Conservation (phyloP, 495 filamentous ascomycete genomes). For the Hypoxylon lienhwacheense region DNA sequence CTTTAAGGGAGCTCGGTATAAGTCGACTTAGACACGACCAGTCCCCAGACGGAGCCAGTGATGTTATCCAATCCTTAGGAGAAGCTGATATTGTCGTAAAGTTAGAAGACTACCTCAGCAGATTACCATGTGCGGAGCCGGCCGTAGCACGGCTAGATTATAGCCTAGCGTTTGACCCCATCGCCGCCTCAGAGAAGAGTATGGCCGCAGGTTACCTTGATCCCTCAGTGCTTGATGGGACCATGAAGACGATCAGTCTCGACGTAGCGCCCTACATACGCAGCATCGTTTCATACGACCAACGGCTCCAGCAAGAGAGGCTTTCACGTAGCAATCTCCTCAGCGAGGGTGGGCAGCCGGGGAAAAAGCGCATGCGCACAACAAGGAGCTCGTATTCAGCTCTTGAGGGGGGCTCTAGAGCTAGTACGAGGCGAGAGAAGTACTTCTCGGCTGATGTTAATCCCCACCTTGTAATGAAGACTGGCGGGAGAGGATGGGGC, state of each 20-base stretch:
- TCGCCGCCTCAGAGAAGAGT: slow-evolving; percentile 50
- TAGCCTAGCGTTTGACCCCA: slow-evolving; percentile 59
- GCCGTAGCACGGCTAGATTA: slow-evolving; percentile 47
- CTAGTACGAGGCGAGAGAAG: slow-evolving; percentile 69
- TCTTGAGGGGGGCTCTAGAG: slow-evolving; percentile 75
- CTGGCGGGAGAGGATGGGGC: slow-evolving; percentile 68
- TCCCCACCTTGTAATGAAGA: slow-evolving; percentile 62
- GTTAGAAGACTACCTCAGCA: slow-evolving; percentile 37
- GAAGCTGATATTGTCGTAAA: slow-evolving; percentile 35
- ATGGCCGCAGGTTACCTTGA: slow-evolving; percentile 45
- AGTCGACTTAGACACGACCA: slow-evolving; percentile 27
- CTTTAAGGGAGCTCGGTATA: slow-evolving; percentile 44
- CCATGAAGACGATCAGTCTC: slow-evolving; percentile 60
- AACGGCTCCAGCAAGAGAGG: slow-evolving; percentile 66
- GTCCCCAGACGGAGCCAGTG: not conserved
- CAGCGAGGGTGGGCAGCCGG: slow-evolving; percentile 53
- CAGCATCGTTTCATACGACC: slow-evolving; percentile 74
- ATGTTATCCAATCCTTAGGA: slow-evolving; percentile 22
- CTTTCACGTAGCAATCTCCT: slow-evolving; percentile 63
- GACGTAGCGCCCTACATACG: slow-evolving; percentile 88
- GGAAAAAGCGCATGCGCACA: slow-evolving; percentile 66
- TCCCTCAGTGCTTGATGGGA: slow-evolving; percentile 73
- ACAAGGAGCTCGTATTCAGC: slow-evolving; percentile 82
- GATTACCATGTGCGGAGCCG: slow-evolving; percentile 18
- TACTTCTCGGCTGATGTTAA: slow-evolving; percentile 77